Base-by-base conservation (phyloP, 2,329 filamentous ascomycete species). In the Paraconiothyrium brasiliense region DNA sequence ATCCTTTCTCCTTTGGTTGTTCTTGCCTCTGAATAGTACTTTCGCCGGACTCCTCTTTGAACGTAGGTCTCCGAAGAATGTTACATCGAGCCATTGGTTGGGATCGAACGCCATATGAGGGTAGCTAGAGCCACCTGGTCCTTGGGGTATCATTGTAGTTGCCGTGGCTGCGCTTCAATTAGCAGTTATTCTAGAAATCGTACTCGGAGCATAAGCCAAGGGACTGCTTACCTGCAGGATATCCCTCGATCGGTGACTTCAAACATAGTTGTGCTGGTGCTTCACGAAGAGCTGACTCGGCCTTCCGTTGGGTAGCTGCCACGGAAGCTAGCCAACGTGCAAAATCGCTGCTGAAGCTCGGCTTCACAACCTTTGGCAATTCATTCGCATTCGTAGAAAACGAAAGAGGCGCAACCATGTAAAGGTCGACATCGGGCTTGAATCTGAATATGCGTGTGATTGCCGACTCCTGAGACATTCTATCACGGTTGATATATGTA, bases 1-100 rank as follows among this genome's bases (percentile, higher is more conserved):
- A n/a, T 51, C 32, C 49, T 51, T 37, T n/a, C 49, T 56, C 37
- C 43, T 54, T 22, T 9, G 50, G 24, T n/a, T 54, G 32, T 22
- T 22, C 14, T 54, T 37, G 22, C 11, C 22, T 43, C 43, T 22
- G n/a, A 7, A 27, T 20, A 16, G 11, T 10, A 34, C 49, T 7
- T 14, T 10, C 1, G 10, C 14, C 9, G 30, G 2, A 4, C 50
- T 13, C 22, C 30, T 41, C 13, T 27, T 30, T 9, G 22, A 30
- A 4, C 16, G 24, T 20, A n/a, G 4, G 35, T 16, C 4, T n/a
- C 43, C 35, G 50, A 54, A 54, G 24, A 41, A 54, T 7, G 27
- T 11, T 10, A 54, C 11, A 13, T 22, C 50, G n/a, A 43, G 35
- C 50, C 50, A 54, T 6, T 54, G 20, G 4, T 54, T 24, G 4